Conservation (phyloP, 2,329 filamentous ascomycete species). For the Apiospora malaysiana region DNA sequence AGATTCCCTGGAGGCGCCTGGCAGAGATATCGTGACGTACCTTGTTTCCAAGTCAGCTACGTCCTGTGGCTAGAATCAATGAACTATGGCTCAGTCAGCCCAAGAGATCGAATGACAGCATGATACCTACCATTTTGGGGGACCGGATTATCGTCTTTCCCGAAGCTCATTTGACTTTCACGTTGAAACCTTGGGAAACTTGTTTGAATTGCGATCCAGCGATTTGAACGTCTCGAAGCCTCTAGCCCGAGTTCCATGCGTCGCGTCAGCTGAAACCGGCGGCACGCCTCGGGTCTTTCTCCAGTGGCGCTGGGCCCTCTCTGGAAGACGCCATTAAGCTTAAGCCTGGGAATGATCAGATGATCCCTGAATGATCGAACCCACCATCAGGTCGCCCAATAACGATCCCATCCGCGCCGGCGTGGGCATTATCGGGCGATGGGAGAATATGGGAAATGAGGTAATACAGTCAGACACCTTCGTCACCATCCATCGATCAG, state of each 20-base stretch:
- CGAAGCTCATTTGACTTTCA: neutral
- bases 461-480: conserved; percentile 8
- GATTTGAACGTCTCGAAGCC: conserved; percentile 1
- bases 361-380: neutral
- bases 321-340: neutral
- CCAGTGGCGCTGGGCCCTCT: conserved; percentile 6
- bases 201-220: neutral
- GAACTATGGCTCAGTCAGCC: conserved; percentile 1
- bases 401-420: neutral
- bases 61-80: neutral
- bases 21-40: neutral
- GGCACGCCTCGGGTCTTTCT: conserved; percentile 6
- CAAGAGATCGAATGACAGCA: neutral
- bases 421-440: neutral
- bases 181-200: conserved; percentile 1
- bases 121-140: neutral
- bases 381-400: neutral
- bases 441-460: neutral
- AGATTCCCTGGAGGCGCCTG: neutral
- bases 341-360: conserved; percentile 12
- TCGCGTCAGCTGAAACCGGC: conserved; percentile 15
- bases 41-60: conserved; percentile 3
- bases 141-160: neutral
- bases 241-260: neutral
- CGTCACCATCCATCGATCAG: conserved; percentile 5